Percentiles rank a stretch among this genome's conserved stretches.
Evolutionary conservation across 139 green algal genomes (phyloP).

Genomic region (Chlorella sp.): DNA sequence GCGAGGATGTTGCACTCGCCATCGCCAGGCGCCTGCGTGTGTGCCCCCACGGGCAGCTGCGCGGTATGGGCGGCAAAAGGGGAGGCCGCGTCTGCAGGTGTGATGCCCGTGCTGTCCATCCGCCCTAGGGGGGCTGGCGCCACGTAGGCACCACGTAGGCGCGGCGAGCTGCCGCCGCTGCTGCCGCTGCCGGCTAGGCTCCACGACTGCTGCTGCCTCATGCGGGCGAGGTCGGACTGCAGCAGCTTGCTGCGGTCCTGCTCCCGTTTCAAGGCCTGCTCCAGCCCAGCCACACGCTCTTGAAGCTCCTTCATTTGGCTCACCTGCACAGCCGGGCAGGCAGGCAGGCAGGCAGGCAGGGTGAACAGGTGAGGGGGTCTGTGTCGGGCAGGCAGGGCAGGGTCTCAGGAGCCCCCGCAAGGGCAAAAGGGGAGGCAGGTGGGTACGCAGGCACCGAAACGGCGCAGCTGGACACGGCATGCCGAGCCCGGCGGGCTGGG

Average conservation of each 20-base stretch:
- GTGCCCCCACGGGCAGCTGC: background rate
- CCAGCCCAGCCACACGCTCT: slow-evolving; percentile 39
- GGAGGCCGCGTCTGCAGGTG: background rate
- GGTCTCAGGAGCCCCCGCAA: no score
- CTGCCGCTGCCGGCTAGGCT: background rate
- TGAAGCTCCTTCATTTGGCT: slow-evolving; percentile 42
- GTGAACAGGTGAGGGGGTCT: background rate
- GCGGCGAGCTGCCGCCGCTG: background rate
- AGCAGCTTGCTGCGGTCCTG: slow-evolving; percentile 38
- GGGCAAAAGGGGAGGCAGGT: background rate
- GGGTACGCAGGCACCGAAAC: no score
- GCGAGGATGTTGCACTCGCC: background rate
- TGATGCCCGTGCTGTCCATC: background rate
- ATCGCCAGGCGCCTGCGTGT: background rate
- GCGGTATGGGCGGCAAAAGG: background rate
- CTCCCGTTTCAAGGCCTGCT: slow-evolving; percentile 48
- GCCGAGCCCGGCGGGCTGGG: no score
- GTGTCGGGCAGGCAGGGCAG: no score
- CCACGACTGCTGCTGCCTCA: slow-evolving; percentile 22
- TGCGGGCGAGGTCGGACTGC: slow-evolving; percentile 45
- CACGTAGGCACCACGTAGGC: background rate
- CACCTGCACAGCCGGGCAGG: background rate
- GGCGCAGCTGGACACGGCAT: background rate
- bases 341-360: background rate
- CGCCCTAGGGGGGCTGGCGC: background rate